phyloP scores from a whole-genome alignment of 2,329 filamentous ascomycete genomes.

The Paecilomyces formosus region DNA sequence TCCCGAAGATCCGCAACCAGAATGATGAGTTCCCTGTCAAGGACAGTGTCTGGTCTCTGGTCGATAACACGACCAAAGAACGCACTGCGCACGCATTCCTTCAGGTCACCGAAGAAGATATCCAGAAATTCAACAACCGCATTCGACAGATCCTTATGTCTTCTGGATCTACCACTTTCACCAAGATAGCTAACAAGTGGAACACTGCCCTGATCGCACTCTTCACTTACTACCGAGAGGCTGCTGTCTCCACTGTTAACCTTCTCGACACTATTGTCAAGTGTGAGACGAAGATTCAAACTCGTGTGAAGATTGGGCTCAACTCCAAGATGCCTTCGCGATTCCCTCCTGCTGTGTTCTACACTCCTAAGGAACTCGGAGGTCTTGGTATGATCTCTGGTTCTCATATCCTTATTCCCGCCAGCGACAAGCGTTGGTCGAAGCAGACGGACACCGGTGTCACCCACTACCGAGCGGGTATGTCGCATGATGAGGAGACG shows the following conservation, averaged over 20 bases:
- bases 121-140: conserved; percentile 98
- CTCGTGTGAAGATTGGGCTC: conserved; percentile 93
- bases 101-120: conserved; percentile 95
- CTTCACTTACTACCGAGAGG: conserved; percentile 98
- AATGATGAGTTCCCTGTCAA: conserved; percentile 97
- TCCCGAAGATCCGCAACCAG: conserved; percentile 90
- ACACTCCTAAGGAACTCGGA: conserved; percentile 95
- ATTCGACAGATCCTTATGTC: conserved; percentile 99
- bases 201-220: conserved; percentile 95
- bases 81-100: conserved; percentile 95
- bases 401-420: conserved; percentile 93
- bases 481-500: conserved; percentile 97
- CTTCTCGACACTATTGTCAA: conserved; percentile 97
- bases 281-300: conserved; percentile 99
- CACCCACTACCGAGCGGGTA: conserved; percentile 92
- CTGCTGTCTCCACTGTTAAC: conserved; percentile 89
- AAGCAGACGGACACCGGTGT: conserved; percentile 97
- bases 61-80: conserved; percentile 94
- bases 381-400: conserved; percentile 98
- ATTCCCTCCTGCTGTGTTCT: conserved; percentile 97
- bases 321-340: conserved; percentile 99
- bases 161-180: conserved; percentile 97
- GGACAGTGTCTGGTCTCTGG: conserved; percentile 95
- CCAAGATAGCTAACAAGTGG: conserved; percentile 99
- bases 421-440: conserved; percentile 95